Evolutionary conservation across 768 basidiomycete genomes (phyloP), one percentile per base, ranked within the genome.

Genomic region (button mushroom (Agaricus bisporus)): DNA sequence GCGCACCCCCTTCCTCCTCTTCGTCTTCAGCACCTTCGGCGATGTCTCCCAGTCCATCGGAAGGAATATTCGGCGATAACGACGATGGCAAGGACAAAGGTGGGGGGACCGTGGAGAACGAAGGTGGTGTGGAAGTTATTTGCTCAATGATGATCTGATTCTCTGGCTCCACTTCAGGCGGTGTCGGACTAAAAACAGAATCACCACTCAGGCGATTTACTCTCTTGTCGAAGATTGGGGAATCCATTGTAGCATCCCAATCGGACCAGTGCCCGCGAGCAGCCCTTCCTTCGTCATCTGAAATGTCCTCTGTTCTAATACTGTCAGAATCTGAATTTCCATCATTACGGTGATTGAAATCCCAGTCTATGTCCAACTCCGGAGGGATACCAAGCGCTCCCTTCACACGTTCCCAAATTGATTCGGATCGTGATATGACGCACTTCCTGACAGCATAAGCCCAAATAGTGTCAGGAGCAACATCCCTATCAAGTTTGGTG

Each of bases 351-450:
- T 47, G 45, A 50, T 55, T 42, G 38, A 70, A 67, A 29, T 72
- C 68, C 25, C 75, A 77, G 42, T 87, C 84, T 29, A 82, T 68
- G 59, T 91, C 86, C 18, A 95, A 73, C 61, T 95, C 91, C 0
- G 85, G 86, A 9, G 93, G 92, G 4, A 93, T 85, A 4, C 93
- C 93, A 1, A 97, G 73, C 0, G 89, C 91, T 28, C 83, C 86
- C 61, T 93, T 94, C 62, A 95, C 73, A 53, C 91, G 80, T 66
- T 95, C 91, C 93, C 93, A 97, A 51, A 95, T 85, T 38, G 92
- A 80, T 62, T 95, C 92, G 12, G 84, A 87, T 58, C 85, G 85
- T 22, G 79, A 69, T 18, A 88, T 73, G 60, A 95, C 79, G 60
- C 91, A 92, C 51, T 75, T 77, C n/a, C 91, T 83, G 0, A 83